phyloP scores from a whole-genome alignment of 1,284 basidiomycete genomes.

The Ceraceosorus bombacis region DNA sequence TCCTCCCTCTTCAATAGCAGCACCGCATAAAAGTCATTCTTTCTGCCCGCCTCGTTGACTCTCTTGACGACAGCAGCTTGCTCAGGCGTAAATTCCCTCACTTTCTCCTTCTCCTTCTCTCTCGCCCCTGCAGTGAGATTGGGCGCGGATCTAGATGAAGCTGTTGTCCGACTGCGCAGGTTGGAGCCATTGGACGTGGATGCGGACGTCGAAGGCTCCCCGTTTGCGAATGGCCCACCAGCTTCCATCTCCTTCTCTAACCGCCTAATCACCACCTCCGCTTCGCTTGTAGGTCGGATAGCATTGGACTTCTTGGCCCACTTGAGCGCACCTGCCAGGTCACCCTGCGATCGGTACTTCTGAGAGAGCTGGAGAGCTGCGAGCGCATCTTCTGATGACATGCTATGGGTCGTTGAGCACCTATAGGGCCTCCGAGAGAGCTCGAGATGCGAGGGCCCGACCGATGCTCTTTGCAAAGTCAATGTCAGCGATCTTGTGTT shows the following conservation, averaged over 20 bases:
- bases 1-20: conserved; percentile 63
- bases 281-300: conserved; percentile 75
- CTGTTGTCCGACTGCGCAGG: background rate
- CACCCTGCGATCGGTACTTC: conserved; percentile 38
- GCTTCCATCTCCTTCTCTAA: conserved; percentile 51
- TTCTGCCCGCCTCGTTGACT: conserved; percentile 65
- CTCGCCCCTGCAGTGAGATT: conserved; percentile 62
- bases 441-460: no score
- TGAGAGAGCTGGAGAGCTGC: conserved; percentile 42
- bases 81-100: conserved; percentile 77
- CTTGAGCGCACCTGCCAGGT: conserved; percentile 60
- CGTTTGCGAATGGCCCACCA: conserved; percentile 20
- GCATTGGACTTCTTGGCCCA: conserved; percentile 83
- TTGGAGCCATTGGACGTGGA: background rate
- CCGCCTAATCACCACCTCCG: conserved; percentile 59
- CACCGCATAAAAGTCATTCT: conserved; percentile 84
- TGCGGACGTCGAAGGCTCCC: conserved; percentile 3
- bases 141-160: background rate
- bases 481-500: no score
- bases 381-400: conserved; percentile 40
- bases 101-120: conserved; percentile 53
- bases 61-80: conserved; percentile 78
- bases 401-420: background rate
- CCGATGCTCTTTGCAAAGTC: no score
- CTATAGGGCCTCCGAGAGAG: no score